Evolutionary conservation across 495 filamentous ascomycete species (phyloP), one percentile per base, ranked within the genome.

Genomic region (Xylaria acuta): DNA sequence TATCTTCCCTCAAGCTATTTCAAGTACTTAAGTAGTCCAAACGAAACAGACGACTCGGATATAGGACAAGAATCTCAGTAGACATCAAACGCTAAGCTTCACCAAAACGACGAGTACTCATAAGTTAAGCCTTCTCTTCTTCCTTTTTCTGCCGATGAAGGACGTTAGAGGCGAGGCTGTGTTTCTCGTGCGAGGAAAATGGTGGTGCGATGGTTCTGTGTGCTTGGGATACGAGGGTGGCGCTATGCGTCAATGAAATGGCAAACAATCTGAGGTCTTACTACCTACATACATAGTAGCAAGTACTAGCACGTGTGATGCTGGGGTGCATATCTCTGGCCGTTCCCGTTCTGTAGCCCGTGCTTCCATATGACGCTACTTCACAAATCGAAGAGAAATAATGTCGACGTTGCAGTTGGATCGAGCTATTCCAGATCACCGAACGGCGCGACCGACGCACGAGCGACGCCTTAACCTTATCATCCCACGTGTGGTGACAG

Each of bases 391-490:
- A 43, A 43, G 12, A 16, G 60, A 63, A 25, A 40, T 34, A 43
- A 64, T 7, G 41, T 38, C n/a, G 18, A 51, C 27, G 27, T 49
- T 65, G 9, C 43, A 65, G 41, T 65, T n/a, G n/a, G n/a, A 65
- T n/a, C 18, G 25, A n/a, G 34, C 12, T 18, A 32, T 68, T 41
- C 12, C 14, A 45, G 45, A 67, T 45, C 34, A 41, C 34, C 51
- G 49, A 41, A 43, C 66, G 49, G 66, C 53, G 49, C 41, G 14
- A 22, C 47, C 66, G 66, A 59, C 43, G 66, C 40, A 58, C 8
- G 34, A 27, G 22, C 66, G 38, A 27, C 49, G 59, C 67, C 67
- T 59, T 45, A 43, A 69, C 40, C n/a, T 34, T 58, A 69, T 11
- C 14, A 27, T 69, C 36, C 36, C 45, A 67, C 64, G 64, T 67